Conservation (phyloP, 83 land plant genomes). For the Isoetes engelmannii region DNA sequence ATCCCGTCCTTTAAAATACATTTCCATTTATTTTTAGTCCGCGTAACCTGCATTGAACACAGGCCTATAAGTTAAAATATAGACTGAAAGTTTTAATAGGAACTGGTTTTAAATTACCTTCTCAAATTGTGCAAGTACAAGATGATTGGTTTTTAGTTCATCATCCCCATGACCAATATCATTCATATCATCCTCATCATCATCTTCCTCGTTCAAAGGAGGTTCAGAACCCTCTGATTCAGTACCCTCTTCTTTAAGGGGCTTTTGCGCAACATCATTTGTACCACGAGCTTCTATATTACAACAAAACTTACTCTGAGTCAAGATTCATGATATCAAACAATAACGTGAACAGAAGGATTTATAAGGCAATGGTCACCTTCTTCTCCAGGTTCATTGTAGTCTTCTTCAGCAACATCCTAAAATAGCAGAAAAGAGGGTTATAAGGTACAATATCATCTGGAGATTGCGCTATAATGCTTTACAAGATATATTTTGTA, state of each 20-base stretch:
- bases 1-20: constrained; percentile 94
- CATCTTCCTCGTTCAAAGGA: constrained; percentile 86
- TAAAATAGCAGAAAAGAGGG: constrained; percentile 29
- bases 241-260: constrained; percentile 24
- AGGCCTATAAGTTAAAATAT: no score
- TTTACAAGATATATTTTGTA: neutral
- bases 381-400: constrained; percentile 67
- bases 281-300: constrained; percentile 9
- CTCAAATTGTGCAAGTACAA: constrained; percentile 92
- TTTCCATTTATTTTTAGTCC: constrained; percentile 96
- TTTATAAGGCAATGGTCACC: constrained; percentile 37
- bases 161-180: constrained; percentile 78
- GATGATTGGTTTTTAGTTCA: constrained; percentile 59
- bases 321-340: neutral
- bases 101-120: constrained; percentile 39
- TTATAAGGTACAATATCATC: neutral
- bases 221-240: constrained; percentile 86
- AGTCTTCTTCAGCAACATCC: constrained; percentile 79
- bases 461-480: neutral
- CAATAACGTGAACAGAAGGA: neutral
- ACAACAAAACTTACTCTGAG: neutral
- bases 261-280: constrained; percentile 27
- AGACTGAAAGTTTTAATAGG: no score
- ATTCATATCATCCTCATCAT: constrained; percentile 69
- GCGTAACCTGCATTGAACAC: constrained; percentile 52